A percentile compares a stretch with the other conserved stretches of the same genome.
Evolutionary conservation across 306 rosid species (phyloP).

Genomic region (Begonia fuchsioides): DNA sequence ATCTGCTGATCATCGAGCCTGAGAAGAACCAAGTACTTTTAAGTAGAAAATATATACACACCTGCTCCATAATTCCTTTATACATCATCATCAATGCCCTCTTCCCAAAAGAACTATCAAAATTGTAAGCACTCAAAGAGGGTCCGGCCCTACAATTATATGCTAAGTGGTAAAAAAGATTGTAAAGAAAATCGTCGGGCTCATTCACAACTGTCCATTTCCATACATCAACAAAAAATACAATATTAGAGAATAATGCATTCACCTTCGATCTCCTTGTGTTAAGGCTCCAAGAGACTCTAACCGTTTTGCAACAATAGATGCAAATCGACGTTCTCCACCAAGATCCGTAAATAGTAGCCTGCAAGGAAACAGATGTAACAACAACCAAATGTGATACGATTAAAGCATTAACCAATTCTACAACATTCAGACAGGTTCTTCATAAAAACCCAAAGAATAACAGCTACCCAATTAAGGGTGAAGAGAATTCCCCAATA

Average conservation of each 20-base stretch:
- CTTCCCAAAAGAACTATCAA: conserved; percentile 91
- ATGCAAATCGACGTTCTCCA: conserved; percentile 95
- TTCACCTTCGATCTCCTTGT: conserved; percentile 96
- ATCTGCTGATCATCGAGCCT: conserved; percentile 9
- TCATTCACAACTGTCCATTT: conserved; percentile 3
- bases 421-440: too few species aligned
- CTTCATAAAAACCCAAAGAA: too few species aligned
- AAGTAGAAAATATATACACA: conserved; percentile 16
- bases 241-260: conserved; percentile 12
- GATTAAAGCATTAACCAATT: neutral
- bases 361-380: conserved; percentile 31
- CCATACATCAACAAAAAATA: neutral
- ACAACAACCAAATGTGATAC: neutral
- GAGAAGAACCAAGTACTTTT: conserved; percentile 4
- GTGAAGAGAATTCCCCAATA: too few species aligned
- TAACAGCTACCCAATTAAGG: too few species aligned
- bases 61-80: conserved; percentile 96
- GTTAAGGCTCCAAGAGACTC: conserved; percentile 97
- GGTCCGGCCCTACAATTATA: conserved; percentile 79
- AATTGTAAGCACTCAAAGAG: conserved; percentile 79
- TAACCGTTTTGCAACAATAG: conserved; percentile 95
- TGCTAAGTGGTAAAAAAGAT: conserved; percentile 16
- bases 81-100: conserved; percentile 76
- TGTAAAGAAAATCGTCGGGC: conserved; percentile 8
- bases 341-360: conserved; percentile 89